Conservation (phyloP, 441 rosid genomes). For the Macaranga tanarius region DNA sequence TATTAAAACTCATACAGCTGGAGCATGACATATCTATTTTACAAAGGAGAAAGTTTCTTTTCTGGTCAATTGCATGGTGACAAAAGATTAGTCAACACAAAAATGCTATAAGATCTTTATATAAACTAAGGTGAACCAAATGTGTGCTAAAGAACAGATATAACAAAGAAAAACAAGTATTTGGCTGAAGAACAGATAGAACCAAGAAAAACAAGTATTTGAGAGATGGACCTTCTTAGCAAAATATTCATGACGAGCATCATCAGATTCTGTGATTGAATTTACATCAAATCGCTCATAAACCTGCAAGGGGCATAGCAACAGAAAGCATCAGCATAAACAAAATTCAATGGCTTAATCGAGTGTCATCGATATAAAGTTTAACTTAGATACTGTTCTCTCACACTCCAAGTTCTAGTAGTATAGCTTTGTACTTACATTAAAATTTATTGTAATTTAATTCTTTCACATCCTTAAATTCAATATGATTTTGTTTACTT, state of each 20-base stretch:
- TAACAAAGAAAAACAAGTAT: not conserved
- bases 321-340: constrained; percentile 7
- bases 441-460: not conserved
- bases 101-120: not conserved
- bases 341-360: not conserved
- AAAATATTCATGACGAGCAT: constrained; percentile 87
- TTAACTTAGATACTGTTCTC: not conserved
- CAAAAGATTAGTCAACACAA: too few relatives aligned
- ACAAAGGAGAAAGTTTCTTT: too few relatives aligned
- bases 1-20: not conserved
- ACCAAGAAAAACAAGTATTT: not conserved
- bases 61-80: too few relatives aligned
- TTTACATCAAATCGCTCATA: constrained; percentile 77
- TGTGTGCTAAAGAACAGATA: not conserved
- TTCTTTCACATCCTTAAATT: not conserved
- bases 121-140: not conserved
- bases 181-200: not conserved
- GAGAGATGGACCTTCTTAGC: constrained; percentile 60
- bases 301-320: constrained; percentile 45
- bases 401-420: not conserved
- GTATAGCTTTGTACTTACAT: not conserved
- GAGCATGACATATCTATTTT: not conserved
- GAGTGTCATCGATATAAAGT: not conserved
- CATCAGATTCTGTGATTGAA: constrained; percentile 53
- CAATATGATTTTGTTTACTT: not conserved